These are phyloP conservation scores for Penicillium goetzii DNA, from an alignment of 495 filamentous ascomycete species.

Conservation along the genomic window DNA sequence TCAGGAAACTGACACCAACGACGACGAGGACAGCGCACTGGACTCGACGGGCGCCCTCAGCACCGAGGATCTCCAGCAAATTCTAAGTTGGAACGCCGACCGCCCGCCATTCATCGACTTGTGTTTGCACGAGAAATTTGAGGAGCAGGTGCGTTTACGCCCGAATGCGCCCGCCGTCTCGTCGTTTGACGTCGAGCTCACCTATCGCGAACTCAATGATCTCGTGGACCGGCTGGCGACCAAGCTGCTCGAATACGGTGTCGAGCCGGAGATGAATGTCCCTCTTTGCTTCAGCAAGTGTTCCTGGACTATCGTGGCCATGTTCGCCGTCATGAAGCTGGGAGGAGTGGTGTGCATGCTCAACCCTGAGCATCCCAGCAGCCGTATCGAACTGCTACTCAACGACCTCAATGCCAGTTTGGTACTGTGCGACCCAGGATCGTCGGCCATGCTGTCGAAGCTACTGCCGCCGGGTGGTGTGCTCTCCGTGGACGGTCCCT, in stretches of 20 bases:
- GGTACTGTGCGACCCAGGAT: slow-evolving; percentile 1
- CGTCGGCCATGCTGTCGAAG: neutral
- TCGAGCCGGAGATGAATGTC: slow-evolving; percentile 38
- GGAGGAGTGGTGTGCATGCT: slow-evolving; percentile 7
- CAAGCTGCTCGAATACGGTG: slow-evolving; percentile 34
- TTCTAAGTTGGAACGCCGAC: slow-evolving; percentile 8
- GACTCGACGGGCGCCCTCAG: slow-evolving; percentile 2
- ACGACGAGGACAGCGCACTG: neutral
- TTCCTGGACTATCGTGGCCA: slow-evolving; percentile 44
- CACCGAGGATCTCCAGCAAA: slow-evolving; percentile 3
- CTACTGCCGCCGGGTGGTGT: neutral
- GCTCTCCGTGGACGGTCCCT: neutral
- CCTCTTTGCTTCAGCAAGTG: slow-evolving; percentile 54
- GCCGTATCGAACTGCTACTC: slow-evolving; percentile 49
- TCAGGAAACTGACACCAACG: neutral
- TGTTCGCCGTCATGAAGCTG: slow-evolving; percentile 49
- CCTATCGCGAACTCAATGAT: slow-evolving; percentile 51
- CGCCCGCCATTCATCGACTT: neutral
- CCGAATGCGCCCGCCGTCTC: slow-evolving; percentile 38
- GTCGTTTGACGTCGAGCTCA: slow-evolving; percentile 55
- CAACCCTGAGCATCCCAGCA: slow-evolving; percentile 21
- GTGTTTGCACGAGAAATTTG: slow-evolving; percentile 25
- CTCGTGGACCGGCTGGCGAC: slow-evolving; percentile 31
- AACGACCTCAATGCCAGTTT: slow-evolving; percentile 56
- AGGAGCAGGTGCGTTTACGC: slow-evolving; percentile 25